Evolutionary conservation across 176 grass and related monocot species (phyloP).

Genomic region (Chloris gayana): DNA sequence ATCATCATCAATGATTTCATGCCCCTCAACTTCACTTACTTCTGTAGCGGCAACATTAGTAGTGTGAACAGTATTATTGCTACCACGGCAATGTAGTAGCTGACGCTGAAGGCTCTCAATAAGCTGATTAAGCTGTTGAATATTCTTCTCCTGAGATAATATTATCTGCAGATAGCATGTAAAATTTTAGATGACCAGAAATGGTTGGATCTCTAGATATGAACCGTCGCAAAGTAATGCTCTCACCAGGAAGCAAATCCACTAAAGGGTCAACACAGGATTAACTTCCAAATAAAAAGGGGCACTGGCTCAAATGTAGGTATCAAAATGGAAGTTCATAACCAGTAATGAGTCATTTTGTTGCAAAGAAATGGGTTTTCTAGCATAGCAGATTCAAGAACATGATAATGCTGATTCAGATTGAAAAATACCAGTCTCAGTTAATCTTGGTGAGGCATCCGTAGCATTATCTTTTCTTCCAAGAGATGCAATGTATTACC

Average conservation of each 20-base stretch:
- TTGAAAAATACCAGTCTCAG: background rate
- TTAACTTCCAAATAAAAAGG: background rate
- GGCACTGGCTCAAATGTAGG: background rate
- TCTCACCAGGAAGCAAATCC: background rate
- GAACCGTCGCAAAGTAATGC: constrained; percentile 9
- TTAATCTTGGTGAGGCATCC: background rate
- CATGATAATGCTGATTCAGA: background rate
- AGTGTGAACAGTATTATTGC: constrained; percentile 52
- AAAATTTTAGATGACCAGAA: constrained; percentile 16
- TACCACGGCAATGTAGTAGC: constrained; percentile 70
- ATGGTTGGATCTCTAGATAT: background rate
- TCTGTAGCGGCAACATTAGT: constrained; percentile 33
- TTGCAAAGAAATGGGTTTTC: background rate
- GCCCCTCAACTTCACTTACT: constrained; percentile 48
- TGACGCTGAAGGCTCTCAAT: constrained; percentile 77
- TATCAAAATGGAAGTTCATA: background rate
- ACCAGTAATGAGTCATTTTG: background rate
- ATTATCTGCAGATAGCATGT: constrained; percentile 54
- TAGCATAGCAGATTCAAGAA: background rate
- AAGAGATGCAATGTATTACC: background rate
- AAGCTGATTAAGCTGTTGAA: constrained; percentile 70
- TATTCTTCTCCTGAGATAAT: constrained; percentile 75
- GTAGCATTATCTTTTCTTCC: background rate
- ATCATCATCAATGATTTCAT: constrained; percentile 58
- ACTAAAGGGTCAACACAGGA: background rate